phyloP scores from a whole-genome alignment of 2,329 filamentous ascomycete species.

The Colletotrichum gloeosporioides region DNA sequence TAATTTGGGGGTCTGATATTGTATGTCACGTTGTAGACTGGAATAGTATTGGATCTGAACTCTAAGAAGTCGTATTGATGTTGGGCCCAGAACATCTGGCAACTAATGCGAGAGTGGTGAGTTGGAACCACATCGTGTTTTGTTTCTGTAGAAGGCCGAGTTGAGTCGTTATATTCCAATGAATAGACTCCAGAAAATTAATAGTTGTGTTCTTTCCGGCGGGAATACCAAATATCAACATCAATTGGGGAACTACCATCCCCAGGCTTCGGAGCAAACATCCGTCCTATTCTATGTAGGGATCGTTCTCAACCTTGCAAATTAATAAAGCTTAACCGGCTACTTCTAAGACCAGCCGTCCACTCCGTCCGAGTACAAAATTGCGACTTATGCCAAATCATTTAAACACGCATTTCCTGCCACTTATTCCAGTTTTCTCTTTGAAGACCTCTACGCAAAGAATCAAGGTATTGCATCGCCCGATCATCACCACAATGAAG shows the following conservation, averaged over 20 bases:
- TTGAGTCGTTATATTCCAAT: accelerated
- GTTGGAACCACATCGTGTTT: neutral
- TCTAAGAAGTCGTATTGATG: neutral
- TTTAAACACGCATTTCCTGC: neutral
- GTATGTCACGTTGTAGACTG: accelerated
- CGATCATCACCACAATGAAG: neutral
- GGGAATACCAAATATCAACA: neutral
- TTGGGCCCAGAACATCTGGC: neutral
- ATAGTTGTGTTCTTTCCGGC: neutral
- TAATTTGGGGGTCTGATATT: neutral
- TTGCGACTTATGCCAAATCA: neutral
- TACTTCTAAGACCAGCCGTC: neutral
- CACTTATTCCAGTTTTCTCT: too few species aligned
- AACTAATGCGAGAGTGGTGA: neutral
- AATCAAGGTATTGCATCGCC: neutral
- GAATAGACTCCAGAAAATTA: neutral
- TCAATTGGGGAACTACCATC: neutral
- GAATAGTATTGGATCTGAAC: neutral
- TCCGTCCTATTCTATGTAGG: neutral
- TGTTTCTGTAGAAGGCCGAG: neutral
- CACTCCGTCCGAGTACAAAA: neutral
- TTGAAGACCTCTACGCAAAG: neutral
- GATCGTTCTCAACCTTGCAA: neutral
- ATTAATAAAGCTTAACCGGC: neutral
- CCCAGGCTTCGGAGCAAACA: neutral